A percentile compares a stretch with the other conserved stretches of the same genome.
Evolutionary conservation across 768 basidiomycete species (phyloP).

Genomic region (Pleurotus sapidus): DNA sequence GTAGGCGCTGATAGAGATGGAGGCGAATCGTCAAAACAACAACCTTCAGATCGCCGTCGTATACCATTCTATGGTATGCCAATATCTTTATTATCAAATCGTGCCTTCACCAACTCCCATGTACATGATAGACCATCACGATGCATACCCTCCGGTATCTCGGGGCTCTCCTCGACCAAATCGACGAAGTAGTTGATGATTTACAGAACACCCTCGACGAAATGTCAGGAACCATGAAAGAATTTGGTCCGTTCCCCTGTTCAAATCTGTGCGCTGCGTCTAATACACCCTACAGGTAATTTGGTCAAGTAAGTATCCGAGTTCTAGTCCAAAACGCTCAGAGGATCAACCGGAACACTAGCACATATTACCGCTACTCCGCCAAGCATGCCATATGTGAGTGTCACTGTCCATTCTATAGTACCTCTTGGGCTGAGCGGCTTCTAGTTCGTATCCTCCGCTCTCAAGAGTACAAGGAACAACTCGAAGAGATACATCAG

Average conservation of each 20-base stretch:
- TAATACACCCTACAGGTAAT: too few relatives aligned
- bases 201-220: neutral
- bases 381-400: slow-evolving; percentile 5
- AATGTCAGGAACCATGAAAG: neutral
- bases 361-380: slow-evolving; percentile 1
- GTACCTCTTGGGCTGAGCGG: too few relatives aligned
- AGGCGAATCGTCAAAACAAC: neutral
- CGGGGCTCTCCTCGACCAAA: slow-evolving; percentile 11
- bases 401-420: neutral
- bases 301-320: neutral
- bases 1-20: slow-evolving; percentile 3
- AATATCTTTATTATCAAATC: too few relatives aligned
- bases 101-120: neutral
- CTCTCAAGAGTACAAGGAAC: slow-evolving; percentile 2
- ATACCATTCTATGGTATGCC: slow-evolving; percentile 1
- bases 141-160: slow-evolving; percentile 5
- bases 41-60: slow-evolving; percentile 4
- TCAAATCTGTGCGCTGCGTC: neutral
- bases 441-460: slow-evolving; percentile 3
- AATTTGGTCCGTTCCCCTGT: slow-evolving; percentile 8
- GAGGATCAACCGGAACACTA: too few relatives aligned
- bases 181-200: slow-evolving; percentile 11
- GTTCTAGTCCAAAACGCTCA: too few relatives aligned
- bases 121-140: neutral
- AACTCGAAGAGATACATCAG: neutral